Base-by-base conservation (phyloP, 2,329 filamentous ascomycete species). In the Exophiala calicioides region DNA sequence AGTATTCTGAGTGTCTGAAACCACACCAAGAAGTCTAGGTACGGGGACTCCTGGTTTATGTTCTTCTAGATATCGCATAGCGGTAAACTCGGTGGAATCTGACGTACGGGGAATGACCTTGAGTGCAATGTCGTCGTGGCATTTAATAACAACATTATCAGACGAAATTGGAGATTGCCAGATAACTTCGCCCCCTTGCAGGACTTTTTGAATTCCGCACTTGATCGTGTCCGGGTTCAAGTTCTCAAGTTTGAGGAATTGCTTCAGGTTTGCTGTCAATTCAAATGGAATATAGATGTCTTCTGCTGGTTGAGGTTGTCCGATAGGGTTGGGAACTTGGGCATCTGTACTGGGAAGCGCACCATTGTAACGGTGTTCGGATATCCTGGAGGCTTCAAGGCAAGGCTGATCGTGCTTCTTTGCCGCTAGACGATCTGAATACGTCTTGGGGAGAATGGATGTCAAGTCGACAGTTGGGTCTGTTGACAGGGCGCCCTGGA, bases 141-240 rank as follows among this genome's bases (percentile, higher is more conserved):
- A 42, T 27, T 42, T 32, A 23, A 42, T 32, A 19, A 44, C 31
- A 18, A 36, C 18, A 36, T 18, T 8, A 18, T 36, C 33, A 21
- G 18, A 36, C 33, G 13, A 36, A 7, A 21, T 13, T 18, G 18
- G 9, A 4, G 18, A 36, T 13, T 18, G 33, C 33, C 18, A 36
- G 21, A 36, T 5, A 13, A 36, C 21, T 13, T 18, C 33, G 4
- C 33, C 33, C 8, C 8, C 18, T 18, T 19, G 18, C 21, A 36
- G 18, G 10, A 36, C 18, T 18, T 36, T 18, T 36, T 36, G 18
- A 36, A 36, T 5, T 36, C 33, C 21, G 18, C 8, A 7, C 7
- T 36, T 18, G 8, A 36, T 36, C 8, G 18, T 13, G 21, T 36
- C 33, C 21, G 18, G 18, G 13, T 36, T 13, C 18, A 5, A 18